Percentiles rank a stretch among this genome's conserved stretches.
These are phyloP conservation scores for Lepidium aucheri DNA, from an alignment of 345 rosid species.

Conservation along the genomic window DNA sequence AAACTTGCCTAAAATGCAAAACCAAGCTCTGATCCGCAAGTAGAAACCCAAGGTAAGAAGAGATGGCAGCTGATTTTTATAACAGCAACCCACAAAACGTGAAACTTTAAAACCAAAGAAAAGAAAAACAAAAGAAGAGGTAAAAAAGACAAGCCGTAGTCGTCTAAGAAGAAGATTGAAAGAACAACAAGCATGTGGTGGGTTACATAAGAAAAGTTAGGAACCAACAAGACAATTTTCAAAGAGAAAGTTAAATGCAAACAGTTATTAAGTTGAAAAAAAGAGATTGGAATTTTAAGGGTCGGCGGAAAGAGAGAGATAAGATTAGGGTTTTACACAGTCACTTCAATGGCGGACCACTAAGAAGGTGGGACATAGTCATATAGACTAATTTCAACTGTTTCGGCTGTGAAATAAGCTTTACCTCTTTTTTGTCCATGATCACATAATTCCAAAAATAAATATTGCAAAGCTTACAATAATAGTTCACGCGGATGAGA, in stretches of 20 bases:
- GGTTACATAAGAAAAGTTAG: conserved; percentile 11
- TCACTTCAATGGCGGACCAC: conserved; percentile 33
- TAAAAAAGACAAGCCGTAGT: not conserved
- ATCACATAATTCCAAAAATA: not conserved
- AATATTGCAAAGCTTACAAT: not conserved
- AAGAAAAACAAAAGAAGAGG: not conserved
- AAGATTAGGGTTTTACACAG: conserved; percentile 25
- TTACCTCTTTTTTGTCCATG: conserved; percentile 2
- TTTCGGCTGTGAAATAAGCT: conserved; percentile 24
- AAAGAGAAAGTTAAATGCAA: conserved; percentile 24
- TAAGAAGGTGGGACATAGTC: conserved; percentile 27
- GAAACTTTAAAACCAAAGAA: not conserved
- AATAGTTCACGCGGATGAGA: conserved; percentile 7
- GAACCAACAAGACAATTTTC: conserved; percentile 17
- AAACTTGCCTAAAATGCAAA: conserved; percentile 23
- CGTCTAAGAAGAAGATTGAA: conserved; percentile 12
- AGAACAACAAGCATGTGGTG: conserved; percentile 21
- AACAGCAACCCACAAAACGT: conserved; percentile 6
- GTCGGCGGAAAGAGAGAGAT: conserved; percentile 24
- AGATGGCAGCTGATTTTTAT: conserved; percentile 7
- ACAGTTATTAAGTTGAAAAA: conserved; percentile 21
- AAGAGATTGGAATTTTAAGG: not conserved
- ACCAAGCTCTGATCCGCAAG: conserved; percentile 21
- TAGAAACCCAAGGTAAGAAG: not conserved
- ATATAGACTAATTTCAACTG: conserved; percentile 18